Evolutionary conservation across 768 basidiomycete genomes (phyloP), one percentile per base, ranked within the genome.

Genomic region (Suillus luteus): DNA sequence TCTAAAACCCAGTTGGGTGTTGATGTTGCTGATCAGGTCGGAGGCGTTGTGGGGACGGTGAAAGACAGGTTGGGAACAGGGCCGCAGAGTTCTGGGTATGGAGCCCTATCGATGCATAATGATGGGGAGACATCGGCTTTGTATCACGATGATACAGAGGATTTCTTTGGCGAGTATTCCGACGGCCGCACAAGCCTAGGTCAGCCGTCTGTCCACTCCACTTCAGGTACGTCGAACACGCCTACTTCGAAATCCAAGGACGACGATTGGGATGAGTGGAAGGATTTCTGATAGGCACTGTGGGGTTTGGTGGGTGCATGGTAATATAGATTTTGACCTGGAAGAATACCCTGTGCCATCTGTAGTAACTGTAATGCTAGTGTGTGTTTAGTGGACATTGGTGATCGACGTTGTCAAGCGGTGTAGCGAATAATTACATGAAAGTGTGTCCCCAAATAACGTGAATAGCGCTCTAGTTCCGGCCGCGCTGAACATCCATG

Each of bases 21-120:
- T 4, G 95, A 98, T 73, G 90, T 96, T 9, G 93, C 85, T 59
- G 89, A 85, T 69, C 87, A 85, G 52, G 84, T 95, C 51, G 88
- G 86, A 14, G 87, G 86, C 44, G 83, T 91, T 10, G 87, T 91
- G 38, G 85, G 83, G 43, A 81, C 78, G 0, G 89, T 91, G 61
- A 85, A 80, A 72, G 88, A 88, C 43, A 80, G 71, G 5, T 75
- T 90, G 31, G 78, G 80, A 1, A 79, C 85, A 19, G 84, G 85
- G 4, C 90, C 90, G 43, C 71, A 80, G 55, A 75, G 85, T 68
- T 68, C 79, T 65, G 80, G 88, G 55, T 83, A 86, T 73, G 80
- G 81, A 54, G 72, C 83, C 55, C 70, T 89, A 52, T 64, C 83
- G 9, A 68, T 73, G 64, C 78, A 81, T 55, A 77, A 83, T 40